phyloP scores from a whole-genome alignment of 2,329 filamentous ascomycete genomes.

The Westerdykella aurantiaca region DNA sequence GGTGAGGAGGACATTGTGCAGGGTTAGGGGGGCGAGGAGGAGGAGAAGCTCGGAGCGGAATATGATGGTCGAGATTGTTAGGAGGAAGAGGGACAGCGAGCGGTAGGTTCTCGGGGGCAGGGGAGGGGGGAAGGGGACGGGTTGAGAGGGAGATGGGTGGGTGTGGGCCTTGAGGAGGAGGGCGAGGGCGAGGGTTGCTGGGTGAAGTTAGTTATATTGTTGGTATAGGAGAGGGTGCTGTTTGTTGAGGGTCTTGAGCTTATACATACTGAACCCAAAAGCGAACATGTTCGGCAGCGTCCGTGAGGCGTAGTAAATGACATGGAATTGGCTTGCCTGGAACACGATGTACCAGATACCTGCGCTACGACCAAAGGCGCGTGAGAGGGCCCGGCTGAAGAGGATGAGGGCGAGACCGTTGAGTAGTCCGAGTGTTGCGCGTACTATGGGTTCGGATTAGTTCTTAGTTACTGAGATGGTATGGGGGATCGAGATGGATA shows the following conservation, averaged over 20 bases:
- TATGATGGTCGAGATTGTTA: constrained; percentile 54
- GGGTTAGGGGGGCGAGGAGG: constrained; percentile 50
- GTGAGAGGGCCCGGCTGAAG: constrained; percentile 59
- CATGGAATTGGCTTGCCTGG: constrained; percentile 81
- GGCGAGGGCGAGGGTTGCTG: constrained; percentile 1
- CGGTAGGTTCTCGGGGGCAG: constrained; percentile 41
- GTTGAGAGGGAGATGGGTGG: background rate
- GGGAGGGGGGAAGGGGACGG: background rate
- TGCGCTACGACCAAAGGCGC: constrained; percentile 61
- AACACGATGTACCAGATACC: constrained; percentile 76
- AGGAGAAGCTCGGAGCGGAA: constrained; percentile 59
- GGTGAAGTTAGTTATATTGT: background rate
- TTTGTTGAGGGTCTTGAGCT: too few species aligned
- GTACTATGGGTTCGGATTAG: constrained; percentile 44
- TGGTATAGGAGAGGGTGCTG: background rate
- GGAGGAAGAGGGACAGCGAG: constrained; percentile 56
- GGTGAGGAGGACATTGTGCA: background rate
- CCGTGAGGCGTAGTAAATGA: constrained; percentile 86
- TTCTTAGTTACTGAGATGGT: constrained; percentile 1
- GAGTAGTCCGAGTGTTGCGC: constrained; percentile 68
- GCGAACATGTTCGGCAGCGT: constrained; percentile 97
- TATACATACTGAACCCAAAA: constrained; percentile 68
- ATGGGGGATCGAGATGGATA: background rate
- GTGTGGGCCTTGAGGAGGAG: constrained; percentile 59
- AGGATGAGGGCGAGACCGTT: constrained; percentile 65